phyloP scores from a whole-genome alignment of 2,329 filamentous ascomycete species.

The Botrytis hyacinthi region DNA sequence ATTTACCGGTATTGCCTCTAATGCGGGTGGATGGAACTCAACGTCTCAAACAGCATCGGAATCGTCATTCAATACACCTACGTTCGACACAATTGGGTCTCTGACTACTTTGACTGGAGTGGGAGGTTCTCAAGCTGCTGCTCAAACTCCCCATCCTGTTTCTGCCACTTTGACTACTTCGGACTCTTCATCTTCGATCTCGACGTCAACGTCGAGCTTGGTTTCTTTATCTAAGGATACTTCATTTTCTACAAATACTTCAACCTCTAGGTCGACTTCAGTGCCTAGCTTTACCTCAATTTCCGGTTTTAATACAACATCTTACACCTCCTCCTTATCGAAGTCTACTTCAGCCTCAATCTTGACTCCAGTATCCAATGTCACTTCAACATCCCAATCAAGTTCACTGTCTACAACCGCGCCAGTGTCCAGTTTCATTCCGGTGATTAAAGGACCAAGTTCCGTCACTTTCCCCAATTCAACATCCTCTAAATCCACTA shows the following conservation, averaged over 20 bases:
- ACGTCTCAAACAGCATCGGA: slow-evolving; percentile 18
- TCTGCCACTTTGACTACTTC: slow-evolving; percentile 1
- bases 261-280: not conserved
- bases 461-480: slow-evolving; percentile 13
- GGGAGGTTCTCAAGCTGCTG: slow-evolving; percentile 25
- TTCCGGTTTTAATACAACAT: not conserved
- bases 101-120: slow-evolving; percentile 24
- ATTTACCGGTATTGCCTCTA: slow-evolving; percentile 21
- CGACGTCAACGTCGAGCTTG: not conserved
- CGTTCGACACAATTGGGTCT: slow-evolving; percentile 5
- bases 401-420: not conserved
- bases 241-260: not conserved
- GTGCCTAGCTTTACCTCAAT: not conserved
- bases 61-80: slow-evolving; percentile 22
- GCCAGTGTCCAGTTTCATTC: not conserved
- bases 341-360: not conserved
- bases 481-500: slow-evolving; percentile 21
- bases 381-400: not conserved
- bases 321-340: not conserved
- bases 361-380: not conserved
- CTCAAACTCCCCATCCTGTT: not conserved
- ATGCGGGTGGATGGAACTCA: slow-evolving; percentile 30
- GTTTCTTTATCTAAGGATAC: not conserved
- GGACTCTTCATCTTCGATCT: slow-evolving; percentile 8
- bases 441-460: not conserved